Evolutionary conservation across 1,284 basidiomycete species (phyloP), one percentile per base, ranked within the genome.

Genomic region (Trametes versicolor): DNA sequence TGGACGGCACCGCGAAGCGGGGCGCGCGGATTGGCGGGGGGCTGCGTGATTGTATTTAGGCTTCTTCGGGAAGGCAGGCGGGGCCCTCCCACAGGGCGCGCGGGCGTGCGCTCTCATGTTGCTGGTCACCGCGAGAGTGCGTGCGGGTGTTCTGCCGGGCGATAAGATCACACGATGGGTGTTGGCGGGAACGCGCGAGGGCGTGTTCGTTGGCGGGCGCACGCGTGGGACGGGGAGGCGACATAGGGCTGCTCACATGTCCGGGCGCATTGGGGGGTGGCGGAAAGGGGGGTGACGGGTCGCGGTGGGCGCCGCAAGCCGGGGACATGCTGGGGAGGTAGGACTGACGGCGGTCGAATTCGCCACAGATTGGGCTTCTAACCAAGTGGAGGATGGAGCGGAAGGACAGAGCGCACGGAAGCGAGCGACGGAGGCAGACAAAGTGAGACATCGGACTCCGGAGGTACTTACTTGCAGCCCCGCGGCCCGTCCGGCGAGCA

Each of bases 111-210:
- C 29, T 32, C 29, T 32, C 29, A 32, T 32, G 29, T 32, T 32
- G 29, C 27, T 15, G 2, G 23, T 25, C 48, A 27, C 48, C 32
- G 53, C 25, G 53, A 55, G 37, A 29, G 53, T 7, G 37, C n/a
- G 27, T 13, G 15, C 21, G 8, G 9, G 52, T 13, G 54, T 23
- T 15, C 37, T 43, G 39, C 37, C 45, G 52, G 53, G 19, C 61
- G 55, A 62, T 62, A 54, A 51, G 49, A 57, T 62, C 61, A 62
- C 61, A 62, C 61, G 54, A n/a, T 17, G 48, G 5, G 58, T 27
- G 25, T 27, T 48, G 21, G 45, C 45, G 21, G 21, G 45, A 43
- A 43, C 41, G 15, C 41, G 41, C 6, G 41, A 13, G 41, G 41
- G 41, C 19, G 41, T 43, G 41, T 17, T n/a, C 41, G 19, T 17